Base-by-base conservation (phyloP, 768 basidiomycete species). In the Hygrophorus russula region DNA sequence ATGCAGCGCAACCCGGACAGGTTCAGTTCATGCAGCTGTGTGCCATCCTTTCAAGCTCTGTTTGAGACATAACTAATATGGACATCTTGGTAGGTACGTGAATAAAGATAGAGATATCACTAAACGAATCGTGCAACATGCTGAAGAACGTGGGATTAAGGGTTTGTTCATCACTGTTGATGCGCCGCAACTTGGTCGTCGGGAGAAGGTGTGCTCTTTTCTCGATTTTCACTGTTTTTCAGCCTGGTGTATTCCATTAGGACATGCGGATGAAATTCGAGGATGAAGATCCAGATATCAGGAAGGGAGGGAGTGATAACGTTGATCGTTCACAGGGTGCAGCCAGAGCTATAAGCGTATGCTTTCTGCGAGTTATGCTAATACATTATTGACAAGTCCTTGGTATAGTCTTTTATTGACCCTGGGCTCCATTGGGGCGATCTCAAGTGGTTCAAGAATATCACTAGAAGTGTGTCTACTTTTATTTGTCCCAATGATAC, bases 261-360 rank as follows among this genome's bases (percentile, higher is more conserved):
- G 94, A 98, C 56, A 97, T 98, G 92, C 73, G 94, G 18, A 85
- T 85, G 79, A 94, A 91, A 57, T 97, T 97, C 48, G 88, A 85
- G 31, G 90, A 84, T 2, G 83, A 81, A 28, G 78, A 78, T 51
- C 74, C 72, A 9, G 76, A 74, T 46, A 72, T 76, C 7, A 54
- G 57, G 6, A 73, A 71, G 49, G 57, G 65, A 20, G 80, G 78
- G 2, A 64, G 69, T 11, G 56, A 66, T 31, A 70, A 66, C 6
- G 76, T 92, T 35, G 81, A 92, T 54, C 76, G 85, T 34, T 80
- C 84, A 41, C 87, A 96, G 58, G 94, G 94, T 28, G 93, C 90
- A 7, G 92, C 96, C 4, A 68, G 91, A 47, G 94, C 94, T 10
- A 98, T 98, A 56, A 88, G 82, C 46, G 86, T 85, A 61, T 45